Conservation (phyloP, 768 basidiomycete genomes). For the Trametes sanguinea region DNA sequence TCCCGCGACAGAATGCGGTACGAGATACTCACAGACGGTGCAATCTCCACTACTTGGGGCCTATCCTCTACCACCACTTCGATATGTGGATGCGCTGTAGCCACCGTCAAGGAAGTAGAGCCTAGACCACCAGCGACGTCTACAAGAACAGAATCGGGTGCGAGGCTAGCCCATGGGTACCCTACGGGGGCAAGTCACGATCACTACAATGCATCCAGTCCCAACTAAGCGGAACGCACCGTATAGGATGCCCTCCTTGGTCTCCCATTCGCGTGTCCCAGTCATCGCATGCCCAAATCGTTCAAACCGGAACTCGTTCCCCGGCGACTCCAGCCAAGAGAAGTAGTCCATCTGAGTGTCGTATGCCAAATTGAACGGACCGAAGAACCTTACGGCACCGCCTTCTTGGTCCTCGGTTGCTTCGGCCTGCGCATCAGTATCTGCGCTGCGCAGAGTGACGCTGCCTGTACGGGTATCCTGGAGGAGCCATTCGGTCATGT, state of each 20-base stretch:
- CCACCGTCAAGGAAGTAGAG: conserved; percentile 7
- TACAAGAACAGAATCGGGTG: conserved; percentile 5
- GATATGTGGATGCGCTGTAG: conserved; percentile 13
- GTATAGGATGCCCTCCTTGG: conserved; percentile 47
- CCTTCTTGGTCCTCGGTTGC: not conserved
- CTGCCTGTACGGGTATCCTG: conserved; percentile 5
- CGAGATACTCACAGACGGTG: conserved; percentile 17
- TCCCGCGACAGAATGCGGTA: too few relatives aligned
- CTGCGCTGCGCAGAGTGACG: too few relatives aligned
- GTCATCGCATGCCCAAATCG: conserved; percentile 78
- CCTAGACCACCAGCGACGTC: conserved; percentile 22
- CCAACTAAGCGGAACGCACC: too few relatives aligned
- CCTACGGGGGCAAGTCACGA: conserved; percentile 47
- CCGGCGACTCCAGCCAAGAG: conserved; percentile 63
- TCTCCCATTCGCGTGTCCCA: conserved; percentile 69
- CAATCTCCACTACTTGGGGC: conserved; percentile 36
- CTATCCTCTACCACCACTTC: conserved; percentile 18
- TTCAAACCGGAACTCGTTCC: conserved; percentile 39
- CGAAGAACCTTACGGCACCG: conserved; percentile 2
- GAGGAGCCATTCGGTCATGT: conserved; percentile 58
- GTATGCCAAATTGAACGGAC: conserved; percentile 66
- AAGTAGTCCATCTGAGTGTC: not conserved
- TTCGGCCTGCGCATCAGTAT: too few relatives aligned
- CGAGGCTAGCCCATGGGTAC: conserved; percentile 17
- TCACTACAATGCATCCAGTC: not conserved